Percentiles rank a stretch among this genome's conserved stretches.
Evolutionary conservation across 2,329 filamentous ascomycete species (phyloP).

Genomic region (Colletotrichum orbiculare): DNA sequence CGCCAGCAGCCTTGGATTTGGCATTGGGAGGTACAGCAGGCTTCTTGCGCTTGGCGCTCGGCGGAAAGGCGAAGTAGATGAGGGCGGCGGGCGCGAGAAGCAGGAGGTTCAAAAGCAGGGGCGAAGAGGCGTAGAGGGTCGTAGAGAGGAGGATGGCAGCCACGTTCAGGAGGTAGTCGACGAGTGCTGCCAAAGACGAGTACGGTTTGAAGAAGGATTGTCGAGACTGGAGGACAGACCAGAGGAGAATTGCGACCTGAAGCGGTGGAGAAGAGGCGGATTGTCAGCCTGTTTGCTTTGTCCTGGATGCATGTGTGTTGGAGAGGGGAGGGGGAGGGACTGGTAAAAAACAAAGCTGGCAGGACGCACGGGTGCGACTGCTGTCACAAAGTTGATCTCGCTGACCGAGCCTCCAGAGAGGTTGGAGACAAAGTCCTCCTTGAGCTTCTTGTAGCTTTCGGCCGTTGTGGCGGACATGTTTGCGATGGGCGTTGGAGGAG

Average conservation of each 20-base stretch:
- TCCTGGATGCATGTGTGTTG: conserved; percentile 23
- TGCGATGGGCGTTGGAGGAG: conserved; percentile 10
- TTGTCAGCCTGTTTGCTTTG: conserved; percentile 35
- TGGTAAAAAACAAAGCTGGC: conserved; percentile 9
- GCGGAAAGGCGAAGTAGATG: conserved; percentile 63
- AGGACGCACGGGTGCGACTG: conserved; percentile 81
- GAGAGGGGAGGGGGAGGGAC: not conserved
- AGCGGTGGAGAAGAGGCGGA: conserved; percentile 32
- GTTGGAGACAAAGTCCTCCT: conserved; percentile 96
- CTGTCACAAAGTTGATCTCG: conserved; percentile 89
- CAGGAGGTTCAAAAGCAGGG: conserved; percentile 79
- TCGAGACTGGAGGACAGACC: conserved; percentile 88
- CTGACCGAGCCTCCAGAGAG: conserved; percentile 83
- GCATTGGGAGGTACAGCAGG: conserved; percentile 58
- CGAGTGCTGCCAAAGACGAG: conserved; percentile 71
- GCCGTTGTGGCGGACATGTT: conserved; percentile 50
- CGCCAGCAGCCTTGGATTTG: conserved; percentile 48
- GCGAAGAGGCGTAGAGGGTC: conserved; percentile 83
- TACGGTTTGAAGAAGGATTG: conserved; percentile 87
- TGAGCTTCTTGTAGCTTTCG: conserved; percentile 84
- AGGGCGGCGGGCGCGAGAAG: conserved; percentile 77
- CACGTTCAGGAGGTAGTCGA: conserved; percentile 91
- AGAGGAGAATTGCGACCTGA: conserved; percentile 84
- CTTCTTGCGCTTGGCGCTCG: conserved; percentile 56
- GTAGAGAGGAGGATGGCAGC: conserved; percentile 83